A percentile compares a stretch with the other conserved stretches of the same genome.
These are phyloP conservation scores for Phytophthora ohioensis DNA, from an alignment of 352 stramenopile genomes.

Conservation along the genomic window DNA sequence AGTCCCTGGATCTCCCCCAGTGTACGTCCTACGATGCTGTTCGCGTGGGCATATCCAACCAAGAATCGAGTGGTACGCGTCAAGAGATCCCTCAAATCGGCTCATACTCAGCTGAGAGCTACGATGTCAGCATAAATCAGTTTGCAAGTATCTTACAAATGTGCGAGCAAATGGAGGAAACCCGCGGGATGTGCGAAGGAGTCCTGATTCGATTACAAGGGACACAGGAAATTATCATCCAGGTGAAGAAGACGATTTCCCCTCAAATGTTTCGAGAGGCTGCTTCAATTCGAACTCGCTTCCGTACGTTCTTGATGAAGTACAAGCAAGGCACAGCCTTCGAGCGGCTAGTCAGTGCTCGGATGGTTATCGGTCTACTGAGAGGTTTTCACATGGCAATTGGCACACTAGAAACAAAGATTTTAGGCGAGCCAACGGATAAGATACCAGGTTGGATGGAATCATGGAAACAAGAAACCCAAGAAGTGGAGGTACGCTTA, in stretches of 20 bases:
- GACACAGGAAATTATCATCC: background rate
- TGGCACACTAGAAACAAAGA: background rate
- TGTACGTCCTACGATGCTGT: no score
- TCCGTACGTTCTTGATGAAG: conserved; percentile 6
- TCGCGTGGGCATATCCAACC: background rate
- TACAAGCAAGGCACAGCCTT: conserved; percentile 5
- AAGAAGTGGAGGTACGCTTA: conserved; percentile 1
- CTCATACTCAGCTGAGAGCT: background rate
- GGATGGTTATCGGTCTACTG: background rate
- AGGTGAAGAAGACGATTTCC: no score
- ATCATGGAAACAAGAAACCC: background rate
- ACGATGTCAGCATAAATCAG: background rate
- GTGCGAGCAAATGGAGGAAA: background rate
- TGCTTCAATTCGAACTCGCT: background rate
- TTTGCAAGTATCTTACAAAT: background rate
- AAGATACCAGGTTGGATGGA: conserved; percentile 2
- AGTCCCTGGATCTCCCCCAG: no score
- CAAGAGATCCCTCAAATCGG: background rate
- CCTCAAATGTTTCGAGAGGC: background rate
- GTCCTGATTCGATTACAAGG: background rate
- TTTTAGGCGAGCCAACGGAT: background rate
- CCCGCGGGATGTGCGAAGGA: background rate
- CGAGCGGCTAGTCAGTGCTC: conserved; percentile 1
- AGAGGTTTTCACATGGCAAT: background rate
- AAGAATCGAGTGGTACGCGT: background rate